phyloP scores from a whole-genome alignment of 2,329 filamentous ascomycete genomes.

The Diaporthe sp. region DNA sequence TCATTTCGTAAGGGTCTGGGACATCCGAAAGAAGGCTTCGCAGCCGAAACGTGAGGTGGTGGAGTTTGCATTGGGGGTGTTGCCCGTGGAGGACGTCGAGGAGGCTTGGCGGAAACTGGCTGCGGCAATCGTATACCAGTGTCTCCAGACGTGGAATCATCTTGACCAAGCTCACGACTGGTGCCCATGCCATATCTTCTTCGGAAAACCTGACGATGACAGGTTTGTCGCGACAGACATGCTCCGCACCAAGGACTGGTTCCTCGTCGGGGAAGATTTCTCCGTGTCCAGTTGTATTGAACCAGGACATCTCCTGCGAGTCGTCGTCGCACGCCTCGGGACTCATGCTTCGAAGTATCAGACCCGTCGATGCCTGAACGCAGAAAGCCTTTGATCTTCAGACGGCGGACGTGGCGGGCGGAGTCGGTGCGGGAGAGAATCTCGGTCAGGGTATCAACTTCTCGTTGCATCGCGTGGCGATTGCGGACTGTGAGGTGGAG shows the following conservation, averaged over 20 bases:
- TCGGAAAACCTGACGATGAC: not conserved
- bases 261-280: conserved; percentile 3
- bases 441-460: not conserved
- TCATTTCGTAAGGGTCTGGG: conserved; percentile 16
- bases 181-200: conserved; percentile 16
- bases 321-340: not conserved
- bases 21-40: not conserved
- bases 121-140: conserved; percentile 23
- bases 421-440: not conserved
- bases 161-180: conserved; percentile 6
- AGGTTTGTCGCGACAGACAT: not conserved
- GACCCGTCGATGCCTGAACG: not conserved
- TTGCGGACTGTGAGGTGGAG: not conserved
- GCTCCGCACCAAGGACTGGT: not conserved
- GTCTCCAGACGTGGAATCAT: not conserved
- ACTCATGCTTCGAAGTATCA: not conserved
- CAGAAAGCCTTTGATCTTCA: not conserved
- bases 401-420: conserved; percentile 2
- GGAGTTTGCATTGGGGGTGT: conserved; percentile 20
- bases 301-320: not conserved
- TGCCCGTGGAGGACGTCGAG: conserved; percentile 5
- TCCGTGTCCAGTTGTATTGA: not conserved
- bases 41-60: conserved; percentile 20
- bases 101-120: conserved; percentile 21
- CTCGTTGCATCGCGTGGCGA: not conserved